phyloP scores from a whole-genome alignment of 1,284 basidiomycete genomes.

The Puccinia coronata region DNA sequence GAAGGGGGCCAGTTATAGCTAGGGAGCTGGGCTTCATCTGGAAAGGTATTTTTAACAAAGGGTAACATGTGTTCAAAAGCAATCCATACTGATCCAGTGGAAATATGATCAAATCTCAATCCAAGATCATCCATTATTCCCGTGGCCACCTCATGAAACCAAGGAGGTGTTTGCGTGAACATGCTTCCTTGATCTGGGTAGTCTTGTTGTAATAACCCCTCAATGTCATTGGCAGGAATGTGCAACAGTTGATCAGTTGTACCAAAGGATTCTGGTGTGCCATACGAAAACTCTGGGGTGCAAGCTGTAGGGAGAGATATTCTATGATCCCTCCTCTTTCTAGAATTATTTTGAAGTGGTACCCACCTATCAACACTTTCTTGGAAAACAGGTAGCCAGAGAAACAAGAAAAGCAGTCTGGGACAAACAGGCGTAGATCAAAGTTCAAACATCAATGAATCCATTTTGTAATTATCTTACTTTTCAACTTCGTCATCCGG shows the following conservation, averaged over 20 bases:
- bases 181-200: not conserved
- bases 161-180: constrained; percentile 6
- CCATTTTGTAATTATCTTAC: too few species aligned
- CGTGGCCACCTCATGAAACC: not conserved
- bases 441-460: not conserved
- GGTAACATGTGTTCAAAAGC: not conserved
- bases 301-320: not conserved
- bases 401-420: not conserved
- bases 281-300: constrained; percentile 4
- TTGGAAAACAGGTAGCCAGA: not conserved
- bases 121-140: not conserved
- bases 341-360: not conserved
- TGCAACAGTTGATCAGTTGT: not conserved
- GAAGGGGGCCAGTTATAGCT: constrained; percentile 3
- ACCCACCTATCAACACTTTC: not conserved
- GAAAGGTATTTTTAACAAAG: not conserved
- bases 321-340: not conserved
- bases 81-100: not conserved
- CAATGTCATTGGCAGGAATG: not conserved
- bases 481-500: constrained; percentile 8
- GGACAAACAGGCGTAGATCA: not conserved
- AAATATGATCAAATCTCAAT: not conserved
- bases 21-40: not conserved
- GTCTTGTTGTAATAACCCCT: not conserved
- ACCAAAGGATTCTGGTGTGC: not conserved